Evolutionary conservation across 2,329 filamentous ascomycete genomes (phyloP).

Genomic region (Dryadomyces quercivorus): DNA sequence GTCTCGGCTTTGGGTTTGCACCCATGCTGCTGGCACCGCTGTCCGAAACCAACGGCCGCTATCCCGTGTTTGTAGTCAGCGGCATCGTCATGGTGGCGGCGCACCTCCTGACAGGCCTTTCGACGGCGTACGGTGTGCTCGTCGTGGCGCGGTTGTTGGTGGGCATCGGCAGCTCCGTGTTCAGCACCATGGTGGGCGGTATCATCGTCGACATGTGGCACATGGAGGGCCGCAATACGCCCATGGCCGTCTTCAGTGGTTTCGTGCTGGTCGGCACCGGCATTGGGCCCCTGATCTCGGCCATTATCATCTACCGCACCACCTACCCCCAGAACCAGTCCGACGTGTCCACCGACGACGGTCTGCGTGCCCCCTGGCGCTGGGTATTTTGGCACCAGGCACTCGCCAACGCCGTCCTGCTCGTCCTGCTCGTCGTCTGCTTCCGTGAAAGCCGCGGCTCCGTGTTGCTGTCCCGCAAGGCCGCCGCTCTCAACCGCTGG

Average conservation of each 20-base stretch:
- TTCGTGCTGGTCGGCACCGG: slow-evolving; percentile 69
- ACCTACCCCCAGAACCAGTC: slow-evolving; percentile 15
- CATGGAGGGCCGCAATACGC: slow-evolving; percentile 66
- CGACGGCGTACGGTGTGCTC: slow-evolving; percentile 59
- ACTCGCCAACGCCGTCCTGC: slow-evolving; percentile 52
- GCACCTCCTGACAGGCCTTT: slow-evolving; percentile 62
- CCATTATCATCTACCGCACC: slow-evolving; percentile 54
- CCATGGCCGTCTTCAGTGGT: slow-evolving; percentile 83
- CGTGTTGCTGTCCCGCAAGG: slow-evolving; percentile 68
- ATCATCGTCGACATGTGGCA: slow-evolving; percentile 81
- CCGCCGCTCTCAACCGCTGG: slow-evolving; percentile 61
- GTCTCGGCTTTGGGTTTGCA: slow-evolving; percentile 64
- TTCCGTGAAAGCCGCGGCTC: slow-evolving; percentile 76
- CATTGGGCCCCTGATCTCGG: slow-evolving; percentile 59
- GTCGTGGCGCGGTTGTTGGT: slow-evolving; percentile 63
- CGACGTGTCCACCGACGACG: slow-evolving; percentile 14
- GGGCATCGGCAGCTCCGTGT: slow-evolving; percentile 65
- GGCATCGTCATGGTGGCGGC: slow-evolving; percentile 60
- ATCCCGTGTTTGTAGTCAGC: slow-evolving; percentile 66
- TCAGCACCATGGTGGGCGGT: slow-evolving; percentile 85
- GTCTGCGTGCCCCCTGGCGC: slow-evolving; percentile 44
- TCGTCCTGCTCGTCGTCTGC: slow-evolving; percentile 51
- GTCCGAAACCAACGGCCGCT: slow-evolving; percentile 76
- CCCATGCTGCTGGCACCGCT: slow-evolving; percentile 85
- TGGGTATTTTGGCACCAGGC: slow-evolving; percentile 86